phyloP scores from a whole-genome alignment of 768 basidiomycete genomes.

The Coprinellus aureogranulatus region DNA sequence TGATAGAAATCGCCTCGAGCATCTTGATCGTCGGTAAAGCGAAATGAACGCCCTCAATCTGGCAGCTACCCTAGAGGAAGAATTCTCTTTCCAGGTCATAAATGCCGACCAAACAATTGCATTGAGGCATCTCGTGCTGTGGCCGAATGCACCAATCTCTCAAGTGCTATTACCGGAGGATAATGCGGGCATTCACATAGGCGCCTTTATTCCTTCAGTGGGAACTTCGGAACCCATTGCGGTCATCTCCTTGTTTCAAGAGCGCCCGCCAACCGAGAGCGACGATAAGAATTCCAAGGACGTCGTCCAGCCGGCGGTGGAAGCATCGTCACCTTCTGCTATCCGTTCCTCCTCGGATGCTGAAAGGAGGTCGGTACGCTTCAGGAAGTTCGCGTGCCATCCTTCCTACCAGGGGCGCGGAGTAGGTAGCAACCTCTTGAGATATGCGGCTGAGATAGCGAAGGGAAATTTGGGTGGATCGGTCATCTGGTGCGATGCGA shows the following conservation, averaged over 20 bases:
- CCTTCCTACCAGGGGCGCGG: slow-evolving; percentile 50
- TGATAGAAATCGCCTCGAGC: no score
- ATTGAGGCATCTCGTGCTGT: slow-evolving; percentile 57
- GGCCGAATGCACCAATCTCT: slow-evolving; percentile 49
- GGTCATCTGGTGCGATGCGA: slow-evolving; percentile 59
- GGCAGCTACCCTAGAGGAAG: background rate
- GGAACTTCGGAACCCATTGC: slow-evolving; percentile 37
- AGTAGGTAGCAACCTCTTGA: slow-evolving; percentile 50
- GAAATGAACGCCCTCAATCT: background rate
- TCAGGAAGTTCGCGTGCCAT: slow-evolving; percentile 63
- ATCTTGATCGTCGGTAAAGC: background rate
- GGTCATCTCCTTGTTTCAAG: slow-evolving; percentile 57
- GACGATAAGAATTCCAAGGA: no score
- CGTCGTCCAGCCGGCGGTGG: no score
- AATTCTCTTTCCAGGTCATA: slow-evolving; percentile 24
- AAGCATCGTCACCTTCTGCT: no score
- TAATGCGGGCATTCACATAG: slow-evolving; percentile 48
- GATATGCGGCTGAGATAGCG: slow-evolving; percentile 33
- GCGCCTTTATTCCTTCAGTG: slow-evolving; percentile 45
- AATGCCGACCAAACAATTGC: slow-evolving; percentile 41
- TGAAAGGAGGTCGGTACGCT: slow-evolving; percentile 33
- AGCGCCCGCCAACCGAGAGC: slow-evolving; percentile 36
- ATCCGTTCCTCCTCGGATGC: no score
- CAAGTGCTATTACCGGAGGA: slow-evolving; percentile 56
- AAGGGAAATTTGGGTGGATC: slow-evolving; percentile 38